Base-by-base conservation (phyloP, 164 flowering plant species). In the Akebia trifoliata region DNA sequence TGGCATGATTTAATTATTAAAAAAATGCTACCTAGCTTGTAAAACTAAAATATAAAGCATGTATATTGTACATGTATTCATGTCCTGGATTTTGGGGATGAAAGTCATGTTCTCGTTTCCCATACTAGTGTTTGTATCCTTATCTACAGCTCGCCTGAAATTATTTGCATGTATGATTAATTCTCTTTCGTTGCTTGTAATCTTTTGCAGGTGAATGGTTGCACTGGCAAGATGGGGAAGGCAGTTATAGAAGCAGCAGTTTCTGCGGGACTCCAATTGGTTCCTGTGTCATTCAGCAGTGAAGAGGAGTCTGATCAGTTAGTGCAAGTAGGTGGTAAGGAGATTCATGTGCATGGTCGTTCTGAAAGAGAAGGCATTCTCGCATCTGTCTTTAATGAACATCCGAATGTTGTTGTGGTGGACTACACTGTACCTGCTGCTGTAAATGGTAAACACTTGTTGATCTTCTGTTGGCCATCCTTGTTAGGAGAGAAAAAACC, bases 221-320 rank as follows among this genome's bases (percentile, higher is more conserved):
- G 95, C 64, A 80, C 81, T 44, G 97, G 98, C 0, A 87, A 90
- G 69, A 90, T 93, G 98, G 98, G 98, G 21, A 78, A 75, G 62
- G 83, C 98, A 20, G 86, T 93, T 60, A 84, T 85, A 46, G 85
- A 85, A 63, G 95, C 98, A 20, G 91, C 91, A 35, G 73, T 80
- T 28, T 68, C 85, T 70, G 97, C 92, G 2, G 98, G 98, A 24
- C 82, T 85, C 43, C 59, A 76, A 34, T 44, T 86, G 22, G 76
- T 90, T 65, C 95, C 95, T 45, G 62, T 74, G 26, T 86, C 95
- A 61, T 87, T 93, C 67, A 77, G 94, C 52, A 49, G 70, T 55
- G 68, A 63, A 21, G 74, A 71, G 34, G 86, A 81, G 53, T 47
- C 75, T 45, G 94, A 84, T 37, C 50, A 78, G 56, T 63, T 60